Evolutionary conservation across 106 monocot species (phyloP), one percentile per base, ranked within the genome.

Genomic region (Triglochin maritima): DNA sequence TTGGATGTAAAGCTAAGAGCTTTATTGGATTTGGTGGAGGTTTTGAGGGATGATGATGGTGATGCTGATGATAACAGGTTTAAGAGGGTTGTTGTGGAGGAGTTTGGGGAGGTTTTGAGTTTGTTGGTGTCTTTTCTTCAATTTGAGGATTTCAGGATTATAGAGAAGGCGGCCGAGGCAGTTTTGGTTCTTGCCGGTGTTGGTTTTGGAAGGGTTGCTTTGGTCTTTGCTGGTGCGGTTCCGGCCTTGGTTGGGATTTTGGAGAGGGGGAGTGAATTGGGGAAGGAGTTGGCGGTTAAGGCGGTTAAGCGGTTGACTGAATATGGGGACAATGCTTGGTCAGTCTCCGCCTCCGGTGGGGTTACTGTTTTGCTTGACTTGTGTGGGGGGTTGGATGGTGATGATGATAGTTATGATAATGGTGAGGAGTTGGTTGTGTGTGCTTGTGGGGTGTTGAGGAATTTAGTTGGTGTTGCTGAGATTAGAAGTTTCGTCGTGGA

Each of bases 401-500:
- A 72, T 8, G 59, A 67, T 47, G 50, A 72, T 29, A 1, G 29
- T 12, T 29, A 29, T 29, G 29, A 29, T 29, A 29, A 29, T 29
- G 1, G 29, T 29, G 29, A 1, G 29, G 72, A 79, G 17, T 43
- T 86, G 56, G 57, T 77, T 10, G 13, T 44, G 29, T 76, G 60
- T 11, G 61, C 76, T 62, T 79, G 76, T 70, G 69, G 42, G 0
- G 50, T 83, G 3, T 60, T 89, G 8, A 81, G 62, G 44, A 89
- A 85, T 66, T 67, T 89, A 6, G 74, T 71, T 53, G 58, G 58
- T 69, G 0, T 78, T 81, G 65, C 46, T 2, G 89, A 86, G 71
- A 83, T 89, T 45, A 86, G 76, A 65, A 50, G 71, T 59, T 89
- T 86, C 71, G 79, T 89, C 80, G 66, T 86, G 60, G 83, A 86